Evolutionary conservation across 257 asterid species (phyloP).

Genomic region (Vinca minor): DNA sequence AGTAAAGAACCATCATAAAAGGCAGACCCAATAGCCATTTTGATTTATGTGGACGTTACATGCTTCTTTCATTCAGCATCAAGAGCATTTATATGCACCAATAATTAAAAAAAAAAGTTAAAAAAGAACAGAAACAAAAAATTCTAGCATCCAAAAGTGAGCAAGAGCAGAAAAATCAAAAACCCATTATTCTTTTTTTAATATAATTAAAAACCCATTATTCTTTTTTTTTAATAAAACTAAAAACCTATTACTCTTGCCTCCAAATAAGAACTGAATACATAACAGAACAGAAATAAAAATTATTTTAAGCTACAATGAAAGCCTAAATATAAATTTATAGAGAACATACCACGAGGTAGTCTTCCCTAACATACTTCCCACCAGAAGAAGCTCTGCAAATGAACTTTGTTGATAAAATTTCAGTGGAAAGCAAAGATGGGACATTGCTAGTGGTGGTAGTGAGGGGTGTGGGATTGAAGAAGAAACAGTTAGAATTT

Average conservation of each 20-base stretch:
- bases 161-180: not conserved
- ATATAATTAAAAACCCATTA: too few relatives aligned
- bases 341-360: slow-evolving; percentile 68
- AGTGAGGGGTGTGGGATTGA: slow-evolving; percentile 18
- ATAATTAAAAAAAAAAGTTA: too few relatives aligned
- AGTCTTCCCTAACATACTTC: slow-evolving; percentile 72
- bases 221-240: too few relatives aligned
- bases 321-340: not conserved
- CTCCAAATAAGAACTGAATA: not conserved
- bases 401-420: slow-evolving; percentile 38
- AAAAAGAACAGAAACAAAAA: too few relatives aligned
- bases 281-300: too few relatives aligned
- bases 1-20: too few relatives aligned
- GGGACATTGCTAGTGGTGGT: slow-evolving; percentile 22
- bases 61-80: too few relatives aligned
- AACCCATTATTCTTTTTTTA: too few relatives aligned
- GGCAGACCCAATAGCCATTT: too few relatives aligned
- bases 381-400: slow-evolving; percentile 66
- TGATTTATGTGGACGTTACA: too few relatives aligned
- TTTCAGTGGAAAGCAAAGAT: slow-evolving; percentile 34
- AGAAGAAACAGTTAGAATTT: slow-evolving; percentile 30
- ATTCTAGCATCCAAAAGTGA: not conserved
- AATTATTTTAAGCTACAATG: too few relatives aligned
- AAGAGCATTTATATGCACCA: too few relatives aligned
- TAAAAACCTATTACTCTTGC: not conserved